Conservation (phyloP, 2,329 filamentous ascomycete genomes). For the Rutstroemia sp. region DNA sequence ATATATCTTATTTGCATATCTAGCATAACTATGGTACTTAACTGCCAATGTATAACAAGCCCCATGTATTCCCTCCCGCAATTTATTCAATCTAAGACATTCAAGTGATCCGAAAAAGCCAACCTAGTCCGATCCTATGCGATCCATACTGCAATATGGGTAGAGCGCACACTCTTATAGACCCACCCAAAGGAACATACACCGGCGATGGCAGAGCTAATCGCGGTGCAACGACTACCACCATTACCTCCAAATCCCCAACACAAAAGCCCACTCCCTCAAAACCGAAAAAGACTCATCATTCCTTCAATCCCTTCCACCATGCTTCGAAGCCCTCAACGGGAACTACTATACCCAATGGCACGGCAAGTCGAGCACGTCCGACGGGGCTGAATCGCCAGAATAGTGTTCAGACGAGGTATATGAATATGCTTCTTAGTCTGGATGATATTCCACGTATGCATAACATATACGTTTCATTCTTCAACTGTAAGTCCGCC, state of each 20-base stretch:
- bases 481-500: conserved; percentile 20
- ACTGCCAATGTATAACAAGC: neutral
- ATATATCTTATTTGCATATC: neutral
- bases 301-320: neutral
- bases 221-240: neutral
- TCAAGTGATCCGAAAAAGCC: neutral
- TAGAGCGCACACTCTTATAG: conserved; percentile 14
- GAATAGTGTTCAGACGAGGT: conserved; percentile 23
- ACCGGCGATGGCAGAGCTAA: conserved; percentile 10
- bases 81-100: neutral
- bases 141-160: conserved; percentile 7
- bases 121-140: neutral
- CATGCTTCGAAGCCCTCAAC: neutral
- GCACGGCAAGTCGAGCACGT: neutral
- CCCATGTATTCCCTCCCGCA: neutral
- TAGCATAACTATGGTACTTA: neutral
- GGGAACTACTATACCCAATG: neutral
- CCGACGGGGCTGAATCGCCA: conserved; percentile 10
- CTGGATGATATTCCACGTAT: conserved; percentile 25
- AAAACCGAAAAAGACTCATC: neutral
- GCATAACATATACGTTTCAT: conserved; percentile 25
- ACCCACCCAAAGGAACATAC: conserved; percentile 6
- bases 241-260: neutral
- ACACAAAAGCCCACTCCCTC: neutral
- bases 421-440: conserved; percentile 25